Conservation (phyloP, 2,329 filamentous ascomycete genomes). For the Apiospora marii region DNA sequence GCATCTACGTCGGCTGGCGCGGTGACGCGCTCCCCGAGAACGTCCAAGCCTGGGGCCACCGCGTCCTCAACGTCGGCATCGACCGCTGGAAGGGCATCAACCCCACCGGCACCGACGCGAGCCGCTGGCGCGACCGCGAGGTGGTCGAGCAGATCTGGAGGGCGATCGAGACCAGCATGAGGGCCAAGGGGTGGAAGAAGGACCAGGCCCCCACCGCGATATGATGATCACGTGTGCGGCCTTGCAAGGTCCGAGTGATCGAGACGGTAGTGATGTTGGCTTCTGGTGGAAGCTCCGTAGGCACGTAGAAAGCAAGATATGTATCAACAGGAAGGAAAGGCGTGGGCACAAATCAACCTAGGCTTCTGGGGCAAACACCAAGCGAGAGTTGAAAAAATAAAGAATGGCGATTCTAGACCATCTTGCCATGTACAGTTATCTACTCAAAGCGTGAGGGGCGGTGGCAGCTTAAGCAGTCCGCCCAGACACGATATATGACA, state of each 20-base stretch:
- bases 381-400: background rate
- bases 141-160: conserved; percentile 94
- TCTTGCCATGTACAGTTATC: background rate
- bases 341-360: background rate
- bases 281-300: background rate
- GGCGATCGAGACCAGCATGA: conserved; percentile 87
- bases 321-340: background rate
- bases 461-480: background rate
- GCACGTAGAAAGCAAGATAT: background rate
- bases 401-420: background rate
- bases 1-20: conserved; percentile 90
- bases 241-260: background rate
- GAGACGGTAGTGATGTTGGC: background rate
- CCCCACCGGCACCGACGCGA: conserved; percentile 54
- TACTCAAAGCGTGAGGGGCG: background rate
- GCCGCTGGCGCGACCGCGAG: conserved; percentile 86
- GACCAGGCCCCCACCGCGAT: conserved; percentile 70
- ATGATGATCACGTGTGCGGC: conserved; percentile 31
- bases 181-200: conserved; percentile 80
- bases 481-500: background rate
- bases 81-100: conserved; percentile 78
- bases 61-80: conserved; percentile 80
- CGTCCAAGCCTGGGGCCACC: conserved; percentile 85
- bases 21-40: conserved; percentile 81
- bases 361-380: background rate